A percentile compares a stretch with the other conserved stretches of the same genome.
Conservation (phyloP, 768 basidiomycete species). For the Trametes sanguinea region DNA sequence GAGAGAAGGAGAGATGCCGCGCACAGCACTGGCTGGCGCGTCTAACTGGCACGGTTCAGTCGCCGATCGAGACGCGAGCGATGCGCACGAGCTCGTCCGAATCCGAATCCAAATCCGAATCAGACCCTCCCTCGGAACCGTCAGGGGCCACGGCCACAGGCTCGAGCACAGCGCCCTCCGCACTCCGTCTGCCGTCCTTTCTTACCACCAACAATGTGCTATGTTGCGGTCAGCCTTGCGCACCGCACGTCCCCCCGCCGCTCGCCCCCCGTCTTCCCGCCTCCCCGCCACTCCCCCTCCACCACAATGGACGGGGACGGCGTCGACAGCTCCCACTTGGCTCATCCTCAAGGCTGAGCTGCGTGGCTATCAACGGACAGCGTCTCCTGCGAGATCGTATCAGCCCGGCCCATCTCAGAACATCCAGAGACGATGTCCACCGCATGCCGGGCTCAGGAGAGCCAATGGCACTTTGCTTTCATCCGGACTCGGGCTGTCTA, state of each 20-base stretch:
- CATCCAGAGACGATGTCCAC: not conserved
- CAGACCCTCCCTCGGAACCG: not conserved
- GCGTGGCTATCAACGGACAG: not conserved
- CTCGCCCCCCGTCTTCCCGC: constrained; percentile 2
- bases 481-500: not conserved
- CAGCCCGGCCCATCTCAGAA: constrained; percentile 5
- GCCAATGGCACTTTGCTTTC: not conserved
- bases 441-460: too few relatives aligned
- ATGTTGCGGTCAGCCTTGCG: constrained; percentile 53
- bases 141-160: not conserved
- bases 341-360: constrained; percentile 1
- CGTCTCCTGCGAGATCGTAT: not conserved
- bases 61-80: constrained; percentile 8
- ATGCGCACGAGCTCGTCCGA: constrained; percentile 1
- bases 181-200: not conserved
- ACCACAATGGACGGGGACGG: constrained; percentile 13
- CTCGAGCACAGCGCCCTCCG: not conserved
- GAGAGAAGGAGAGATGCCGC: constrained; percentile 9
- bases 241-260: constrained; percentile 25
- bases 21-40: constrained; percentile 16
- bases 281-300: constrained; percentile 4
- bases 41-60: constrained; percentile 14
- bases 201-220: constrained; percentile 42
- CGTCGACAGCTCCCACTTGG: constrained; percentile 1
- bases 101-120: not conserved